Conservation (phyloP, 257 asterid genomes). For the Henckelia pumila region DNA sequence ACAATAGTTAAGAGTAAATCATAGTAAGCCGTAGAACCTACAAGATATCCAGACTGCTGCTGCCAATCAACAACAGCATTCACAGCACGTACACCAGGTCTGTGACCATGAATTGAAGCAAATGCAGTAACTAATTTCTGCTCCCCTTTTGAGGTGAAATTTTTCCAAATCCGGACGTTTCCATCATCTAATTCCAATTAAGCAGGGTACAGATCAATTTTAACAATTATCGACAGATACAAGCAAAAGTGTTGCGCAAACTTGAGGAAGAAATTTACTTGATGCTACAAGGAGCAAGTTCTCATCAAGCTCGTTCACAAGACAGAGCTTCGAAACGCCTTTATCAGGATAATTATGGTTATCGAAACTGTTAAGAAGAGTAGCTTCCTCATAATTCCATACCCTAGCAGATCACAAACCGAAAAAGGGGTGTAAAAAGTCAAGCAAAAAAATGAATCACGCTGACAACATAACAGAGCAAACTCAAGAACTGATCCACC, state of each 20-base stretch:
- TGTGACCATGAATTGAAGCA: slow-evolving; percentile 83
- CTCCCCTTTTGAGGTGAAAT: slow-evolving; percentile 62
- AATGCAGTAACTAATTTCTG: slow-evolving; percentile 90
- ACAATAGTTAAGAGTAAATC: not conserved
- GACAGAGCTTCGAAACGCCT: slow-evolving; percentile 92
- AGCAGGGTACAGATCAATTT: slow-evolving; percentile 22
- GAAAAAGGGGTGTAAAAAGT: not conserved
- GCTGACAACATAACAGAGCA: not conserved
- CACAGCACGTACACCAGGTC: slow-evolving; percentile 79
- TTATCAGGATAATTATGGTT: slow-evolving; percentile 88
- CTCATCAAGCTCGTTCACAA: slow-evolving; percentile 86
- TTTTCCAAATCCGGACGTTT: slow-evolving; percentile 90
- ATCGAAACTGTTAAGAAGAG: slow-evolving; percentile 77
- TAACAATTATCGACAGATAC: slow-evolving; percentile 11
- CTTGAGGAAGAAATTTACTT: slow-evolving; percentile 51
- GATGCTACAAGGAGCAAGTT: slow-evolving; percentile 97
- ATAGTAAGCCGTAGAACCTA: slow-evolving; percentile 16
- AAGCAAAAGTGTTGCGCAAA: not conserved
- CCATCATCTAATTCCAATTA: slow-evolving; percentile 68
- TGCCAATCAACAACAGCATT: slow-evolving; percentile 99
- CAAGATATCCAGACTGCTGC: slow-evolving; percentile 91
- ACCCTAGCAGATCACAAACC: slow-evolving; percentile 24
- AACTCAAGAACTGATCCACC: not conserved
- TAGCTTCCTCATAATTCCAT: slow-evolving; percentile 71
- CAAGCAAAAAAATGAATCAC: slow-evolving; percentile 1